phyloP scores from a whole-genome alignment of 768 basidiomycete species.

The Tricholoma matsutake region DNA sequence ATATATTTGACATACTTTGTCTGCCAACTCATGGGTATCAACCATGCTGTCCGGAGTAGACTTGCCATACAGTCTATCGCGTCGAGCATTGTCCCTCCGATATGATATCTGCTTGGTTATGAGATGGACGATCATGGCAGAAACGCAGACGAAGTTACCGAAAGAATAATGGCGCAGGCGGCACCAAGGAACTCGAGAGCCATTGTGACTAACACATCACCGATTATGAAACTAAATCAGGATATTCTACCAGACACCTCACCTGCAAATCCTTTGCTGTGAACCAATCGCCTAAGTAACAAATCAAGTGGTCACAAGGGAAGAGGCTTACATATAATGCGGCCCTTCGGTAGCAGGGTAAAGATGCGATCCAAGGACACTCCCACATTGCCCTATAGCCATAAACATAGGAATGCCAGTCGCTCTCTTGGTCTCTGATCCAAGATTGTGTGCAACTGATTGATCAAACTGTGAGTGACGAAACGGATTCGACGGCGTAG shows the following conservation, averaged over 20 bases:
- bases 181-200: conserved; percentile 57
- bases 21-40: conserved; percentile 63
- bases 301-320: background rate
- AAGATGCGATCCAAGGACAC: conserved; percentile 71
- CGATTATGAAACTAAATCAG: conserved; percentile 1
- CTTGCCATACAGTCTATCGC: conserved; percentile 52
- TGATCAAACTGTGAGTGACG: background rate
- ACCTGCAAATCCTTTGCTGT: conserved; percentile 60
- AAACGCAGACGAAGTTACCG: conserved; percentile 31
- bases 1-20: conserved; percentile 43
- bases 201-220: conserved; percentile 36
- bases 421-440: conserved; percentile 75
- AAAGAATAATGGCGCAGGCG: conserved; percentile 47
- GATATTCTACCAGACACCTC: conserved; percentile 14
- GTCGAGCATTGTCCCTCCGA: conserved; percentile 53
- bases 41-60: conserved; percentile 45
- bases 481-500: conserved; percentile 1
- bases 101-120: conserved; percentile 53
- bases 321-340: conserved; percentile 51
- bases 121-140: background rate
- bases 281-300: background rate
- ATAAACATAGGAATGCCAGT: conserved; percentile 77
- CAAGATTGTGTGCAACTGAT: conserved; percentile 68
- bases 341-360: conserved; percentile 66
- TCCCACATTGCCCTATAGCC: conserved; percentile 78